Base-by-base conservation (phyloP, 169 alveolate genomes). In the Eimeria necatrix region DNA sequence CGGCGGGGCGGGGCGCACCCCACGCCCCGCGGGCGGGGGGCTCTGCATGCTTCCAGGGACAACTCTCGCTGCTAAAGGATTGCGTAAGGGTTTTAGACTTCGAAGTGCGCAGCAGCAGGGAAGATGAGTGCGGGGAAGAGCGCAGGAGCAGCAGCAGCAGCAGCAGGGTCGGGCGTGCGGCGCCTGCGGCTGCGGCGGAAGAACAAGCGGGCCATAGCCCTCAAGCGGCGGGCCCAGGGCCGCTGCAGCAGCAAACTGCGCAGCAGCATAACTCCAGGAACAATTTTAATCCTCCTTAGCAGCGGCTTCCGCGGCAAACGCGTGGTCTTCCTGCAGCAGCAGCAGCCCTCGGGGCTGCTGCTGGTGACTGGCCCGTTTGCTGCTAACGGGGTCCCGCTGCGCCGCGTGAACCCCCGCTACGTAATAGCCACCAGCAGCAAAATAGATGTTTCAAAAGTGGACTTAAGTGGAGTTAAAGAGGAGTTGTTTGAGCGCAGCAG, bases 261-360 rank as follows among this genome's bases (percentile, higher is more conserved):
- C 53, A 74, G 83, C 68, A 59, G 92, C 70, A 84, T 96, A 71
- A 76, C 91, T 46, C 96, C 97, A 1, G 97, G 97, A 48, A 97
- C 98, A 61, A 99, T 99, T n/a, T 98, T 99, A 91, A 98, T 99
- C 74, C 96, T 99, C 89, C 97, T 99, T 56, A 97, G 99, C 80
- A 99, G 99, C 74, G 98, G 98, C 96, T 98, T 98, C 98, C 97
- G 99, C 96, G 99, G 99, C 89, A 98, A 98, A 96, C 98, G 99
- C 91, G 99, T 98, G 51, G 99, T 99, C 48, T 98, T 98, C 98
- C 97, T 99, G 93, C 99, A 99, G 99, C 98, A 98, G 94, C 97
- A 99, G 94, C 89, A 96, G 80, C 95, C 93, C 26, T 97, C 99
- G 41, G 99, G 99, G 49, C 96, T 98, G 91, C 96, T 99, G 90